Evolutionary conservation across 148 eudicot species (phyloP), one percentile per base, ranked within the genome.

Genomic region (Amaranthus palmeri): DNA sequence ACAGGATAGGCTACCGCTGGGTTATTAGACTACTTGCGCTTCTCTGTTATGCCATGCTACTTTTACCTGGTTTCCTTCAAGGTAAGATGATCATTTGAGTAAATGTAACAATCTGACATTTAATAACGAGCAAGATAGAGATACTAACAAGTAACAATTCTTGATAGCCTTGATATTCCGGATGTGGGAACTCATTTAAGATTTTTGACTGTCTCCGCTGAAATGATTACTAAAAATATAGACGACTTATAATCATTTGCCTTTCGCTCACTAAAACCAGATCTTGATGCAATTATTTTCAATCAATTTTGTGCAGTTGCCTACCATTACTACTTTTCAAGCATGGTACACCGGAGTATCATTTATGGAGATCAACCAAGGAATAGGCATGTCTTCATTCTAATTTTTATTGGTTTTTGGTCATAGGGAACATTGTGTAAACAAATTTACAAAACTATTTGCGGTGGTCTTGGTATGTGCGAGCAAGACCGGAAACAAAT

Each of bases 1-100:
- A 76, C 88, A 95, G 98, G 92, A 80, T 95, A 84, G 98, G 98
- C 72, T 89, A 91, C 61, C 93, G 90, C 68, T 91, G 96, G 97
- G 85, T 91, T 4, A 69, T 85, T 66, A 78, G 77, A 73, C 73
- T 95, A 43, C 83, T 91, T 42, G 88, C 85, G 69, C 96, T 95
- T 72, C 79, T 73, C 67, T 80, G 88, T 71, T 95, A 95, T 86
- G 97, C 97, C 55, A 78, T 95, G 86, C 81, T 95, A 54, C 97
- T 95, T 48, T 50, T 89, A 87, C 97, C 97, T 43, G 97, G 97
- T 54, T 91, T 95, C 77, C 87, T 95, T 71, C 92, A 83, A 86
- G 96, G 98, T 95, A n/a, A 45, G 79, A 49, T 59, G 61, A 62
- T 57, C 43, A 8, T 17, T 14, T 9, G 36, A 61, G 40, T 70